Evolutionary conservation across 2,329 filamentous ascomycete species (phyloP), one percentile per base, ranked within the genome.

Genomic region (Aspergillus carbonarius): DNA sequence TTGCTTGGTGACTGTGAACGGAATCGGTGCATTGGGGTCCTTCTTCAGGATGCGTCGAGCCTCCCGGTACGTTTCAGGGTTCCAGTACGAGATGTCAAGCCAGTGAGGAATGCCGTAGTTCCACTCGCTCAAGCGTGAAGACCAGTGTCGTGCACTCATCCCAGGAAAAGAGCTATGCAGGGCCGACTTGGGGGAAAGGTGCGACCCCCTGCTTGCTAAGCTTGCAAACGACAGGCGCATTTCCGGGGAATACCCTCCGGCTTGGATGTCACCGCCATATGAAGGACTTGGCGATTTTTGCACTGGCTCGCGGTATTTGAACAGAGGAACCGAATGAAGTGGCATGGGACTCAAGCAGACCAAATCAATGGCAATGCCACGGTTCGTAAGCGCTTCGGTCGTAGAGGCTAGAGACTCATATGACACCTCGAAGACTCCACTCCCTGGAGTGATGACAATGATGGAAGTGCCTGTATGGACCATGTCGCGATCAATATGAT

Each of bases 11-110:
- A 77, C 75, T 8, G 74, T 79, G 39, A 67, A 74, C 10, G 74
- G 72, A 35, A 75, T 76, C 34, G 71, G 66, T 18, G 72, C 67
- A 68, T 75, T 74, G 57, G 69, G 77, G 17, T 82, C 80, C 46
- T 82, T 80, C 56, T 83, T 82, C n/a, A 82, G 83, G 79, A 69
- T 88, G 79, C 70, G 85, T 83, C 62, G 87, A 84, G 64, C 90
- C 74, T 60, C 89, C 81, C 69, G 91, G 85, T 74, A 92, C 82
- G 23, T 89, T 84, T 66, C 85, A 1, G 91, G 90, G 12, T 91
- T 92, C 96, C 95, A 99, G 72, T 96, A 99, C 0, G 96, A 98
- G 8, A 99, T 89, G 72, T 99, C 95, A 46, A 98, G 84, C 95
- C 95, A 99, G 71, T 98, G 93, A 0, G 95, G 95, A 61, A 99